Percentiles rank a stretch among this genome's conserved stretches.
phyloP scores from a whole-genome alignment of 805 yeast species.

The Lachancea meyersii region DNA sequence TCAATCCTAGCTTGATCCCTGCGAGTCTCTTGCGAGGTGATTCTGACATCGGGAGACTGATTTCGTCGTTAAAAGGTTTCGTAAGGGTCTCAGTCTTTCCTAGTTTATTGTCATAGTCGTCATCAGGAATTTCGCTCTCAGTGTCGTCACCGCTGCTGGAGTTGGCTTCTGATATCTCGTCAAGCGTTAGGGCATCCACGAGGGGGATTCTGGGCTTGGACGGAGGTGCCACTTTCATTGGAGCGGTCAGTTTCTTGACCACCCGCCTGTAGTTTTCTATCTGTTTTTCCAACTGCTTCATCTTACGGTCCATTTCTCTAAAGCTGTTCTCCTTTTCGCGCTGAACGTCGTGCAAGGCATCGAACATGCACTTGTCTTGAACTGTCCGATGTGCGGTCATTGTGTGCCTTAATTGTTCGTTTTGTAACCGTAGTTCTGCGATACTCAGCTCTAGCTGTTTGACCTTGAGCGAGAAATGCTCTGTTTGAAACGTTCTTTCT shows the following conservation, averaged over 20 bases:
- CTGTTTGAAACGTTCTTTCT: slow-evolving; percentile 8
- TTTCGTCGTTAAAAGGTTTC: slow-evolving; percentile 1
- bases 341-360: slow-evolving; percentile 16
- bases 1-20: slow-evolving; percentile 5
- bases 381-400: slow-evolving; percentile 23
- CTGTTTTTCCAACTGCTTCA: slow-evolving; percentile 26
- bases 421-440: slow-evolving; percentile 30
- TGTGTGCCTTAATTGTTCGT: slow-evolving; percentile 29
- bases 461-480: slow-evolving; percentile 25
- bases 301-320: slow-evolving; percentile 23
- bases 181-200: slow-evolving; percentile 6
- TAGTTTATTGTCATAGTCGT: slow-evolving; percentile 12
- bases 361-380: slow-evolving; percentile 24
- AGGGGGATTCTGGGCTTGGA: slow-evolving; percentile 8
- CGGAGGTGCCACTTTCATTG: slow-evolving; percentile 6
- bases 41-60: neutral
- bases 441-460: slow-evolving; percentile 31
- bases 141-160: slow-evolving; percentile 4
- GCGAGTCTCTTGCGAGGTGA: slow-evolving; percentile 7
- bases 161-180: slow-evolving; percentile 6
- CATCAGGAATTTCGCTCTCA: slow-evolving; percentile 12
- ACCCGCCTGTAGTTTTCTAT: slow-evolving; percentile 26
- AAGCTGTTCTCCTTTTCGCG: slow-evolving; percentile 10
- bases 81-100: slow-evolving; percentile 7
- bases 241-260: slow-evolving; percentile 16